A percentile compares a stretch with the other conserved stretches of the same genome.
Conservation (phyloP, 2,329 filamentous ascomycete species). For the Fusarium cyanostomum region DNA sequence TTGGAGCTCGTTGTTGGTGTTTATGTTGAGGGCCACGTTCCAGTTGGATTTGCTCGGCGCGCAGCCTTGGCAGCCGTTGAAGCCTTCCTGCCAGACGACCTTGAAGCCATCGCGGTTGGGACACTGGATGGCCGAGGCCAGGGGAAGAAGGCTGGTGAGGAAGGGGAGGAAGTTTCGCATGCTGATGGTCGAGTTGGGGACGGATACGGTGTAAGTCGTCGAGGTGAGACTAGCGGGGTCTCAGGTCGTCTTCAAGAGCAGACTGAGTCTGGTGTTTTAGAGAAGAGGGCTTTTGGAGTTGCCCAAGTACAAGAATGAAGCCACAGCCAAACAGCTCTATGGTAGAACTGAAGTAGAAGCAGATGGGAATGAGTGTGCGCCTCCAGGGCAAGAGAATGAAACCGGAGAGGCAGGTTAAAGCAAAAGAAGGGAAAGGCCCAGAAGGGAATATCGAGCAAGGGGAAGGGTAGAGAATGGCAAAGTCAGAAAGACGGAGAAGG, state of each 20-base stretch:
- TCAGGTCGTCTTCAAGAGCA: not conserved
- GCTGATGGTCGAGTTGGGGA: not conserved
- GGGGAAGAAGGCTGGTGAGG: slow-evolving; percentile 33
- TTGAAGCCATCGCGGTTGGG: slow-evolving; percentile 54
- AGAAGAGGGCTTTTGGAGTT: slow-evolving; percentile 2
- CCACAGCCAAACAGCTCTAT: slow-evolving; percentile 8
- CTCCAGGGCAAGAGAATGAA: slow-evolving; percentile 38
- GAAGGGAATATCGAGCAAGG: slow-evolving; percentile 24
- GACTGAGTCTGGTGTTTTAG: not conserved
- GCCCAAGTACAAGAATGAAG: slow-evolving; percentile 5
- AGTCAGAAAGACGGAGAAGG: not conserved
- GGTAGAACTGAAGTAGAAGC: not conserved
- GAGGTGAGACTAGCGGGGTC: slow-evolving; percentile 13
- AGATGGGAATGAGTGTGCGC: slow-evolving; percentile 29
- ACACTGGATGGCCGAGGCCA: slow-evolving; percentile 48
- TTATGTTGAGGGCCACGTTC: slow-evolving; percentile 56
- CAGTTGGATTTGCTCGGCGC: slow-evolving; percentile 52
- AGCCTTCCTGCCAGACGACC: slow-evolving; percentile 57
- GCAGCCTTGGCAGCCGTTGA: slow-evolving; percentile 52
- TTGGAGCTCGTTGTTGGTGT: slow-evolving; percentile 61
- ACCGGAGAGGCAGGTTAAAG: slow-evolving; percentile 16
- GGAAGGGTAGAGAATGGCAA: slow-evolving; percentile 21
- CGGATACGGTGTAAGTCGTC: slow-evolving; percentile 14
- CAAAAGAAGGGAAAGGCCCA: slow-evolving; percentile 19
- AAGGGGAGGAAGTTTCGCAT: slow-evolving; percentile 42